Evolutionary conservation across 2,329 filamentous ascomycete species (phyloP).

Genomic region (Fusarium tjaetaba): DNA sequence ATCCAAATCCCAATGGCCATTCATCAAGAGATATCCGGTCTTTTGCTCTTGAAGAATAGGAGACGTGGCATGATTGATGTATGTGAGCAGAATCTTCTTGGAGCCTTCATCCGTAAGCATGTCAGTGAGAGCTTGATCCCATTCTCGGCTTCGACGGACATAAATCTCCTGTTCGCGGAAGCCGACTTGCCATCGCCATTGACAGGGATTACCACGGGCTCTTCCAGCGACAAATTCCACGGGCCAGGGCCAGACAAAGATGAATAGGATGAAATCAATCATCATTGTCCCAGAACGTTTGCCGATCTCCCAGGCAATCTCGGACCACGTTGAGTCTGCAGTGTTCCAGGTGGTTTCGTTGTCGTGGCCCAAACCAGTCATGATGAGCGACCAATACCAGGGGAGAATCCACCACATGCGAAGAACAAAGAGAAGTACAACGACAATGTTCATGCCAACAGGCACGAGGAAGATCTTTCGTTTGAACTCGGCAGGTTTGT

Average conservation of each 20-base stretch:
- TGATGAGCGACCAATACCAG: conserved; percentile 75
- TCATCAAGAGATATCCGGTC: conserved; percentile 89
- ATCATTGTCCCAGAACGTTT: conserved; percentile 73
- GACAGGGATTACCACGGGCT: conserved; percentile 67
- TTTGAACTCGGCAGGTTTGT: conserved; percentile 75
- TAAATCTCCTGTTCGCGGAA: conserved; percentile 85
- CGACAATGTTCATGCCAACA: conserved; percentile 76
- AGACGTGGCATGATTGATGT: conserved; percentile 75
- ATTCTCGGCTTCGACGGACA: conserved; percentile 78
- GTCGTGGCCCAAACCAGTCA: conserved; percentile 70
- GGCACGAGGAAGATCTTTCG: conserved; percentile 85
- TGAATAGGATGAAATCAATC: conserved; percentile 75
- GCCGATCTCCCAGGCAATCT: conserved; percentile 66
- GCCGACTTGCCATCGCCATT: conserved; percentile 79
- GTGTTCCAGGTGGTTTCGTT: conserved; percentile 75
- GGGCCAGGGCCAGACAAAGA: conserved; percentile 79
- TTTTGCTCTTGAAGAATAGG: conserved; percentile 75
- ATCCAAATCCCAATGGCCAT: conserved; percentile 87
- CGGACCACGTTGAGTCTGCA: conserved; percentile 62
- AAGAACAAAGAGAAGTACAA: conserved; percentile 72
- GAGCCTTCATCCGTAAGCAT: conserved; percentile 62
- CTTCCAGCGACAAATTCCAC: conserved; percentile 74
- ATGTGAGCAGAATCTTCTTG: conserved; percentile 67
- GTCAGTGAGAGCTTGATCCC: conserved; percentile 70
- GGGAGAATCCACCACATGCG: conserved; percentile 76